phyloP scores from a whole-genome alignment of 75 land plant genomes.

The Selaginella moellendorffii region DNA sequence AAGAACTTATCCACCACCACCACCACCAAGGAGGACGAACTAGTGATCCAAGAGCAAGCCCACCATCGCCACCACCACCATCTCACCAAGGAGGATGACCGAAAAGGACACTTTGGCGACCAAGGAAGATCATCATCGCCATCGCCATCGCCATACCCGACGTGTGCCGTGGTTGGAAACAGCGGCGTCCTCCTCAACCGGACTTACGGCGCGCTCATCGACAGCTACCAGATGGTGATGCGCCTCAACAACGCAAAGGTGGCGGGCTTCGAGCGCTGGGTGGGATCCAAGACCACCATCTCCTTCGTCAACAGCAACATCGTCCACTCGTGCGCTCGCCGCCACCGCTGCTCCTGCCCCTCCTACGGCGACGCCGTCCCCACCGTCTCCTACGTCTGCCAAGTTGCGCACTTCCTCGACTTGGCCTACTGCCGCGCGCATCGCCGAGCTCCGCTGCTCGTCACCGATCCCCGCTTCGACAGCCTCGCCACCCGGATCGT shows the following conservation, averaged over 20 bases:
- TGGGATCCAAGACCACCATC: slow-evolving; percentile 21
- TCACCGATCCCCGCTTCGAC: slow-evolving; percentile 76
- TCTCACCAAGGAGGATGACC: too few relatives aligned
- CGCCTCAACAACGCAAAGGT: slow-evolving; percentile 23
- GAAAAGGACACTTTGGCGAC: too few relatives aligned
- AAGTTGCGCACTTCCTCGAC: slow-evolving; percentile 55
- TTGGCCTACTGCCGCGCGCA: slow-evolving; percentile 33
- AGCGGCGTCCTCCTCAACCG: slow-evolving; percentile 19
- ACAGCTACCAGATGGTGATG: slow-evolving; percentile 21
- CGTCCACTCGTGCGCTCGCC: slow-evolving; percentile 9
- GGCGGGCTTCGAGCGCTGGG: slow-evolving; percentile 13
- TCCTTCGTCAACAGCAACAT: slow-evolving; percentile 24
- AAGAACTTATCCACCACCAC: too few relatives aligned
- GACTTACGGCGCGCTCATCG: slow-evolving; percentile 12
- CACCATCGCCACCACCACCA: too few relatives aligned
- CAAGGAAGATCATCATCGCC: too few relatives aligned
- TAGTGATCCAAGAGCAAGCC: too few relatives aligned
- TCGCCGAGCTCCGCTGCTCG: slow-evolving; percentile 45
- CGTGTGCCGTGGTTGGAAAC: slow-evolving; percentile 23
- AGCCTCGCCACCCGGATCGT: slow-evolving; percentile 49
- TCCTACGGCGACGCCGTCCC: slow-evolving; percentile 13
- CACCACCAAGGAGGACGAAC: too few relatives aligned
- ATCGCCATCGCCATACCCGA: slow-evolving; percentile 14
- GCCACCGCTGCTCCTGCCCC: slow-evolving; percentile 12
- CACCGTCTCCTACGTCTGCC: background rate